Percentiles rank a stretch among this genome's conserved stretches.
Conservation (phyloP, 306 rosid genomes). For the Styphnolobium japonicum region DNA sequence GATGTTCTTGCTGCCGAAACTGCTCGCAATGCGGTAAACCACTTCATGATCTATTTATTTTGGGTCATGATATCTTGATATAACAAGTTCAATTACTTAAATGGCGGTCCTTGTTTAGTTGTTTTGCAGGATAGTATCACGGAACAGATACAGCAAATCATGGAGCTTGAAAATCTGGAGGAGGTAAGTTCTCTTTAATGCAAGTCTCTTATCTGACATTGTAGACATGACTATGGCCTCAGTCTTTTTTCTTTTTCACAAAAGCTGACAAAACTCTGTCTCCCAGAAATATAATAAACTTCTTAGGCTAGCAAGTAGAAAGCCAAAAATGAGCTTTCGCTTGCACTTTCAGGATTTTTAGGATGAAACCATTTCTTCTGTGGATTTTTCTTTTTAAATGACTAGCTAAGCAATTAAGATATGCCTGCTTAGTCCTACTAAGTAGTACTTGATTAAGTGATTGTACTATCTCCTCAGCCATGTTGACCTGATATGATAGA, state of each 20-base stretch:
- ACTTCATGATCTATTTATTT: slow-evolving; percentile 6
- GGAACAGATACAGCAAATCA: slow-evolving; percentile 87
- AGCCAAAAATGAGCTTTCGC: not conserved
- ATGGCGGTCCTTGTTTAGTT: slow-evolving; percentile 8
- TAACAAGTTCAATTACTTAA: slow-evolving; percentile 1
- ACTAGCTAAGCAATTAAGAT: slow-evolving; percentile 7
- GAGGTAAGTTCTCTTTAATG: slow-evolving; percentile 54
- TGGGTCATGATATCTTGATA: slow-evolving; percentile 17
- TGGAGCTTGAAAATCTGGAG: slow-evolving; percentile 95
- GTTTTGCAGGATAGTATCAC: slow-evolving; percentile 75
- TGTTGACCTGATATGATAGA: not conserved
- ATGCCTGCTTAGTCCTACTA: not conserved
- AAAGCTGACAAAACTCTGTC: not conserved
- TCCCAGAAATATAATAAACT: not conserved
- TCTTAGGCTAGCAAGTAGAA: slow-evolving; percentile 13
- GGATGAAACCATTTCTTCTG: not conserved
- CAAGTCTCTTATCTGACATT: not conserved
- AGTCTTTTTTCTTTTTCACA: not conserved
- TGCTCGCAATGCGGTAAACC: slow-evolving; percentile 67
- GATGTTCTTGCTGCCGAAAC: slow-evolving; percentile 92
- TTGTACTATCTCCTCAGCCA: not conserved
- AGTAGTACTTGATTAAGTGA: not conserved
- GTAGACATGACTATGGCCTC: slow-evolving; percentile 8
- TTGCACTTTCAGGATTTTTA: no score
- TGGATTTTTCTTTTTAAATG: not conserved